Evolutionary conservation across 2,329 filamentous ascomycete genomes (phyloP).

Genomic region (Hypoxylon sp.): DNA sequence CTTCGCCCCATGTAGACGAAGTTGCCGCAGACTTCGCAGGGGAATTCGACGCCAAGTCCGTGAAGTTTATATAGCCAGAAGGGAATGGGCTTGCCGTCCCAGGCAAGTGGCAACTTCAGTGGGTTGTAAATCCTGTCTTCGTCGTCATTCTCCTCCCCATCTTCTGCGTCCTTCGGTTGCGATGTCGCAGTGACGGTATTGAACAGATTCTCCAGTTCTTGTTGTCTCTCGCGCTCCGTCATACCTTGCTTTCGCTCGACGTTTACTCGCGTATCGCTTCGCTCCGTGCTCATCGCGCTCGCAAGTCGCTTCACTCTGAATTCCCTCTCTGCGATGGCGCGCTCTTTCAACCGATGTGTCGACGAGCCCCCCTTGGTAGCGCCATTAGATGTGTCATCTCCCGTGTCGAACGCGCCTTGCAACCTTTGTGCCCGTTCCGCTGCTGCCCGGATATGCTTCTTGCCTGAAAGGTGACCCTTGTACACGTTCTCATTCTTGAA

Average conservation of each 20-base stretch:
- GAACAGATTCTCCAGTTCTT: conserved; percentile 90
- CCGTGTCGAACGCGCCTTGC: conserved; percentile 48
- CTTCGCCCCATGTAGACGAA: conserved; percentile 98
- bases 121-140: conserved; percentile 97
- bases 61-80: conserved; percentile 99
- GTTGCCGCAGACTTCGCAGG: conserved; percentile 96
- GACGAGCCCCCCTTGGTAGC: conserved; percentile 46
- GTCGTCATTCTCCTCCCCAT: conserved; percentile 76
- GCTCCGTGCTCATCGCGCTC: conserved; percentile 83
- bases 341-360: conserved; percentile 77
- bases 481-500: conserved; percentile 97
- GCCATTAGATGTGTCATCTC: conserved; percentile 38
- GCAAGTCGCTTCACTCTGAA: conserved; percentile 82
- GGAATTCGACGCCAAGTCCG: conserved; percentile 91
- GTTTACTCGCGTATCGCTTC: conserved; percentile 89
- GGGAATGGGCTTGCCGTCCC: conserved; percentile 98
- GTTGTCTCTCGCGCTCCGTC: conserved; percentile 94
- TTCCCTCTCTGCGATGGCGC: conserved; percentile 89
- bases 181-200: conserved; percentile 60
- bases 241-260: conserved; percentile 97
- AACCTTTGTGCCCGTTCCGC: conserved; percentile 66
- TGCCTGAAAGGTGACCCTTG: conserved; percentile 85
- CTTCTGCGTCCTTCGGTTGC: conserved; percentile 60
- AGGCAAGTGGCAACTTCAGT: conserved; percentile 91
- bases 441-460: conserved; percentile 90